phyloP scores from a whole-genome alignment of 805 yeast genomes.

The Saccharomycopsis malanga region DNA sequence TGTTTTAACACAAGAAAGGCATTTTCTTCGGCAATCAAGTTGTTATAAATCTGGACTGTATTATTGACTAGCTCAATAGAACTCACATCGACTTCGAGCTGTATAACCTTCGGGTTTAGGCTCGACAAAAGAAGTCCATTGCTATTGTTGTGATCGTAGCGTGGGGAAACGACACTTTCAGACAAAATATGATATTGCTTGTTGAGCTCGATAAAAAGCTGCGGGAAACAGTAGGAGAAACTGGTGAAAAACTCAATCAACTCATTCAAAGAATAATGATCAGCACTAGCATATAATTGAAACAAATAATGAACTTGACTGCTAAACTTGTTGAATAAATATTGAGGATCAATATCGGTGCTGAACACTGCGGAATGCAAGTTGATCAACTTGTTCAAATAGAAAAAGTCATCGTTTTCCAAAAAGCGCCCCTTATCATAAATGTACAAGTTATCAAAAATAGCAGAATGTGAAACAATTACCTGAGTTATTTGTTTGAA shows the following conservation, averaged over 20 bases:
- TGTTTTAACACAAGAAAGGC: background rate
- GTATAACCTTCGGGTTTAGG: background rate
- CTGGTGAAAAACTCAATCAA: conserved; percentile 6
- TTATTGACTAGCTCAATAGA: background rate
- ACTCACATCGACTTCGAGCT: background rate
- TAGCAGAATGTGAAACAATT: background rate
- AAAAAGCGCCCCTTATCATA: background rate
- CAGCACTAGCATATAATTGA: background rate
- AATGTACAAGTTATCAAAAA: conserved; percentile 4
- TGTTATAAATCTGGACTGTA: background rate
- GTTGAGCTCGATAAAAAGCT: background rate
- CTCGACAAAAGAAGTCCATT: background rate
- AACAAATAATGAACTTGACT: conserved; percentile 3
- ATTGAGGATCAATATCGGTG: background rate
- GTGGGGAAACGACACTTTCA: background rate
- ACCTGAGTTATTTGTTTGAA: background rate
- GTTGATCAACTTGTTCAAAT: conserved; percentile 1
- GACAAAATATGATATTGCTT: background rate
- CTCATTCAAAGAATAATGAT: background rate
- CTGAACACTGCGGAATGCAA: conserved; percentile 6
- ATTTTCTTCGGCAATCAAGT: background rate
- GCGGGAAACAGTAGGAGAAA: conserved; percentile 1
- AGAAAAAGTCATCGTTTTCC: conserved; percentile 8
- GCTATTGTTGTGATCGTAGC: background rate
- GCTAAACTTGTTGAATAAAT: background rate